A percentile compares a stretch with the other conserved stretches of the same genome.
Evolutionary conservation across 495 filamentous ascomycete species (phyloP).

Genomic region (Clohesyomyces aquaticus): DNA sequence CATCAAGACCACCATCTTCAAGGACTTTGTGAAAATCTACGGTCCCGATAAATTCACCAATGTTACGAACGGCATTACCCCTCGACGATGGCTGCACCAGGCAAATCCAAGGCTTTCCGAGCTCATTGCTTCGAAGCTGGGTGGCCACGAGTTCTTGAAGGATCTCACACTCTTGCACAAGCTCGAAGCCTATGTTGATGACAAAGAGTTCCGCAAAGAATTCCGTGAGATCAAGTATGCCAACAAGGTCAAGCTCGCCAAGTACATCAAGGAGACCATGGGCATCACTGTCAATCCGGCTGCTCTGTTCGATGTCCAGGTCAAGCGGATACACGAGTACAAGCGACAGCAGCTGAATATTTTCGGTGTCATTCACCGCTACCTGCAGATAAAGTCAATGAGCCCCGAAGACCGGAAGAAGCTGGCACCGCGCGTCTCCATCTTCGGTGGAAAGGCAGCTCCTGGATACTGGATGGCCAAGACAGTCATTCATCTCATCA

Average conservation of each 20-base stretch:
- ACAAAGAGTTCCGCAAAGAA: conserved; percentile 86
- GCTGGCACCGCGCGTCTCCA: conserved; percentile 85
- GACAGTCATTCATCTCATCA: conserved; percentile 96
- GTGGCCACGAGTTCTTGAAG: conserved; percentile 79
- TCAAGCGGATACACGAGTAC: conserved; percentile 99
- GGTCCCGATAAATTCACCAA: conserved; percentile 97
- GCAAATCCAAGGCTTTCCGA: conserved; percentile 93
- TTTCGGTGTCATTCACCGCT: conserved; percentile 95
- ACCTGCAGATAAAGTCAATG: conserved; percentile 85
- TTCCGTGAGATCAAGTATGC: conserved; percentile 87
- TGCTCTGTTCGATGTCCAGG: conserved; percentile 93
- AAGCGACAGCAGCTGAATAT: conserved; percentile 99
- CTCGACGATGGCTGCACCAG: conserved; percentile 93
- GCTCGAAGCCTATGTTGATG: conserved; percentile 77
- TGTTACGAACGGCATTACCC: conserved; percentile 97
- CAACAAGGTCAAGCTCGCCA: conserved; percentile 81
- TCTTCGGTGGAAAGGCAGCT: conserved; percentile 97
- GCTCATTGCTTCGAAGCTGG: conserved; percentile 85
- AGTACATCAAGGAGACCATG: conserved; percentile 80
- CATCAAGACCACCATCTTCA: conserved; percentile 98
- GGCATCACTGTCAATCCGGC: conserved; percentile 82
- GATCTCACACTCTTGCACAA: conserved; percentile 84
- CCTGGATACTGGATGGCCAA: conserved; percentile 99
- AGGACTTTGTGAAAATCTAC: conserved; percentile 93
- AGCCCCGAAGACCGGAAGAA: conserved; percentile 84